Percentiles rank a stretch among this genome's conserved stretches.
Evolutionary conservation across 2,329 filamentous ascomycete species (phyloP).

Genomic region (Fusarium nanum): DNA sequence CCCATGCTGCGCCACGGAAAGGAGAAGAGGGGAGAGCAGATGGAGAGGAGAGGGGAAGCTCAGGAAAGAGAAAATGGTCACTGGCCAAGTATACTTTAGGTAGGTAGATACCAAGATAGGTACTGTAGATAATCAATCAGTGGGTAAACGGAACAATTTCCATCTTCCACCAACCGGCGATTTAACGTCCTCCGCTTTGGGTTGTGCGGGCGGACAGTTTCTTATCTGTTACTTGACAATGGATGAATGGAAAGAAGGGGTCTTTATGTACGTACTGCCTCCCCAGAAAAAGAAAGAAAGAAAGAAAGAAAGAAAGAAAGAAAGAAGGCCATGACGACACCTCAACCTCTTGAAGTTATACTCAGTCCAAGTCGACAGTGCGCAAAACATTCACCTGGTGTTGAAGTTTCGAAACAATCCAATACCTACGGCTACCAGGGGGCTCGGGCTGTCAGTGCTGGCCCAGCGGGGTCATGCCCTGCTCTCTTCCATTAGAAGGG

Average conservation of each 20-base stretch:
- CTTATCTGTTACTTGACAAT: neutral
- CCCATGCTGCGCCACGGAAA: constrained; percentile 27
- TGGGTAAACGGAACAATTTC: constrained; percentile 26
- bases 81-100: neutral
- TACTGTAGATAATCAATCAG: neutral
- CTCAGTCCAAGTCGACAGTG: neutral
- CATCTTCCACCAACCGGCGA: constrained; percentile 29
- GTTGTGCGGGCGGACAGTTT: neutral
- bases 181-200: constrained; percentile 14
- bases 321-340: neutral
- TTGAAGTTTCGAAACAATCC: constrained; percentile 29
- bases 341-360: constrained; percentile 16
- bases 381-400: constrained; percentile 3
- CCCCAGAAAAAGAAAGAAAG: neutral
- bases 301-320: neutral
- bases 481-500: neutral
- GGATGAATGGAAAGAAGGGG: neutral
- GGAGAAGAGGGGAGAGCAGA: neutral
- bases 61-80: neutral
- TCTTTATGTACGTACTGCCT: neutral
- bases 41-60: neutral
- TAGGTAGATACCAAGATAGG: no score
- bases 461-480: neutral
- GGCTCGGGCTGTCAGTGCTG: neutral
- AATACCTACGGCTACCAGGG: neutral